Evolutionary conservation across 2,329 filamentous ascomycete species (phyloP), one percentile per base, ranked within the genome.

Genomic region (Colletotrichum sp.): DNA sequence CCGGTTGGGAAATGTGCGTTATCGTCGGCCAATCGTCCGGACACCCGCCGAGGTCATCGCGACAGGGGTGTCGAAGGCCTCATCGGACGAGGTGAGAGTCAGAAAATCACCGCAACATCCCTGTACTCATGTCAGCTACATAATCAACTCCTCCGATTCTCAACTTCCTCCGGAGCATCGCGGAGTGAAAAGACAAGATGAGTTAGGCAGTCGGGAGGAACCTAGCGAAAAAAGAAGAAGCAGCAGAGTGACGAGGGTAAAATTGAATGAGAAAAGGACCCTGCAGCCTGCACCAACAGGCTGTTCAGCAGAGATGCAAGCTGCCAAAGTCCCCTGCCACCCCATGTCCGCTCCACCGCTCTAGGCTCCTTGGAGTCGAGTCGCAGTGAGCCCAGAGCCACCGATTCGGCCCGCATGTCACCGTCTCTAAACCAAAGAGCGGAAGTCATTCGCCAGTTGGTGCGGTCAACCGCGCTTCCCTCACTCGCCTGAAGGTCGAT

Each of bases 1-100:
- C 30, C 8, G 52, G 48, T 28, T 26, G 16, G 66, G n/a, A 65
- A 38, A 55, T 28, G 36, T 62, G 73, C 73, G 73, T 48, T 73
- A 62, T 73, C 73, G 69, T 52, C 38, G 52, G 32, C 73, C 73
- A 75, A 75, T 73, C 62, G 73, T 65, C 69, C 69, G 38, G 24
- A 64, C 26, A 55, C 73, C 65, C n/a, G 12, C 73, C 55, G 24
- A 73, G 61, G 32, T n/a, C 21, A 30, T 66, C 34, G 55, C 30
- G 64, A 75, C 73, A 73, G 43, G 73, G 73, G 62, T 32, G 28
- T 70, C 55, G 38, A 32, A 32, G 32, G 32, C 65, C 64, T 66
- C 38, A 52, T 66, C 38, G 38, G 64, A 52, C 21, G n/a, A 66
- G 64, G 18, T 52, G n/a, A 18, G 18, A 43, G 48, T 21, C 21